Evolutionary conservation across 2,329 filamentous ascomycete species (phyloP).

Genomic region (Alternaria incomplexa): DNA sequence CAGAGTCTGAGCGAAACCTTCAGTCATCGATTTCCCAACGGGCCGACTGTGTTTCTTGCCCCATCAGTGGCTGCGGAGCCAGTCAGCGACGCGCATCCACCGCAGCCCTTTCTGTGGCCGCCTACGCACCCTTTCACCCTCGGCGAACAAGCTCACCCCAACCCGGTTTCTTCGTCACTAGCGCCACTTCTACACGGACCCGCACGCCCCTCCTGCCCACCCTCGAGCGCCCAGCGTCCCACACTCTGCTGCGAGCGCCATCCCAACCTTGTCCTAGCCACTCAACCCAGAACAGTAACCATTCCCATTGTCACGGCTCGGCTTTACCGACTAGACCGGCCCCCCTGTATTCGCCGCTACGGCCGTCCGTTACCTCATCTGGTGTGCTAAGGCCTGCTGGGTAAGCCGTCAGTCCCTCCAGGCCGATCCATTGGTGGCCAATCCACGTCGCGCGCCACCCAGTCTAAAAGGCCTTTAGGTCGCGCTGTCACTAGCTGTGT

Average conservation of each 20-base stretch:
- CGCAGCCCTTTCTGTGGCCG: constrained; percentile 21
- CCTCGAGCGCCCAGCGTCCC: constrained; percentile 24
- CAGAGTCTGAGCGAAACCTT: constrained; percentile 27
- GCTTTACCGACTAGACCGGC: constrained; percentile 38
- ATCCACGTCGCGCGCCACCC: constrained; percentile 47
- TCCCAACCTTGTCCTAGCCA: constrained; percentile 28
- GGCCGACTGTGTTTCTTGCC: constrained; percentile 36
- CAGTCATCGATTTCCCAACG: constrained; percentile 36
- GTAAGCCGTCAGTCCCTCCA: constrained; percentile 38
- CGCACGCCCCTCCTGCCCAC: constrained; percentile 23
- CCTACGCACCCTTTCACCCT: constrained; percentile 24
- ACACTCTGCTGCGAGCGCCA: constrained; percentile 33
- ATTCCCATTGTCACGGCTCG: constrained; percentile 45
- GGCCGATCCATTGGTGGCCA: constrained; percentile 40
- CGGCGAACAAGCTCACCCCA: constrained; percentile 27
- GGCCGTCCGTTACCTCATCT: constrained; percentile 46
- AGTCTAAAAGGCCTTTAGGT: constrained; percentile 32
- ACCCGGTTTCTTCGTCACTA: constrained; percentile 22
- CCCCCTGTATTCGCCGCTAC: constrained; percentile 28
- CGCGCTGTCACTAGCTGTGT: constrained; percentile 42
- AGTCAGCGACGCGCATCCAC: constrained; percentile 21
- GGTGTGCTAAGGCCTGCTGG: constrained; percentile 41
- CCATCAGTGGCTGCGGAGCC: constrained; percentile 14
- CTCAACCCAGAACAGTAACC: constrained; percentile 34
- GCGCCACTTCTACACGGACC: constrained; percentile 21